These are phyloP conservation scores for Austroboletus eburneus DNA, from an alignment of 768 basidiomycete genomes.

Conservation along the genomic window DNA sequence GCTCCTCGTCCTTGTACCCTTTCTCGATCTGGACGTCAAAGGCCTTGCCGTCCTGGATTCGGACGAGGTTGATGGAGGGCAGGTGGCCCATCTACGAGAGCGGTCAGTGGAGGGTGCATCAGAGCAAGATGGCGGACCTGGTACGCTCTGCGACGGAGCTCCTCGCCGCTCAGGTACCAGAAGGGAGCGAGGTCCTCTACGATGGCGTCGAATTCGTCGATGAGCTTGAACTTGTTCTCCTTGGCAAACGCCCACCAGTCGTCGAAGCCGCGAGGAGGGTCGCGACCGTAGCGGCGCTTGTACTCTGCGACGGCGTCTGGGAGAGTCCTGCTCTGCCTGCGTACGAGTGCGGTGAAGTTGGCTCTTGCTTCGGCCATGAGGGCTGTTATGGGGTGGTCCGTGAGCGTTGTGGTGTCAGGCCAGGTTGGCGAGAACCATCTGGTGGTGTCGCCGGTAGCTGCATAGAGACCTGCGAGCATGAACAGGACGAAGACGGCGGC, in stretches of 20 bases:
- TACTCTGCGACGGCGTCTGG: constrained; percentile 80
- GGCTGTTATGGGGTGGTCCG: constrained; percentile 73
- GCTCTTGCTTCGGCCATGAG: constrained; percentile 86
- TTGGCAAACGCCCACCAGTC: constrained; percentile 82
- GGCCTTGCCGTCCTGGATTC: constrained; percentile 62
- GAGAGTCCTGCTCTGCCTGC: constrained; percentile 80
- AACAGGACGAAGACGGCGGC: constrained; percentile 42
- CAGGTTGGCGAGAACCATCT: constrained; percentile 23
- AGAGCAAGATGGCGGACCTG: constrained; percentile 39
- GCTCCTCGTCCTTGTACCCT: constrained; percentile 57
- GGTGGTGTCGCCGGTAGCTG: constrained; percentile 28
- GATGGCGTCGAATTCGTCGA: constrained; percentile 89
- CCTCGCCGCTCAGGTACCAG: constrained; percentile 67
- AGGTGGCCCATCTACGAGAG: too few relatives aligned
- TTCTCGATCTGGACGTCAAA: constrained; percentile 55
- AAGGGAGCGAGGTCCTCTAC: constrained; percentile 80
- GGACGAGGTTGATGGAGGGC: constrained; percentile 84
- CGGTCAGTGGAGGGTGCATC: too few relatives aligned
- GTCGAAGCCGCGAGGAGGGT: constrained; percentile 90
- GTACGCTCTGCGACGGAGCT: constrained; percentile 59
- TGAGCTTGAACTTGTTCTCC: constrained; percentile 67
- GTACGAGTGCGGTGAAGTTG: too few relatives aligned
- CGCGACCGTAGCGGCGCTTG: constrained; percentile 64
- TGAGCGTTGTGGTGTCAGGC: not conserved
- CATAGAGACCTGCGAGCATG: constrained; percentile 46